These are phyloP conservation scores for Kodamaea leandrae DNA, from an alignment of 805 yeast species.

Conservation along the genomic window DNA sequence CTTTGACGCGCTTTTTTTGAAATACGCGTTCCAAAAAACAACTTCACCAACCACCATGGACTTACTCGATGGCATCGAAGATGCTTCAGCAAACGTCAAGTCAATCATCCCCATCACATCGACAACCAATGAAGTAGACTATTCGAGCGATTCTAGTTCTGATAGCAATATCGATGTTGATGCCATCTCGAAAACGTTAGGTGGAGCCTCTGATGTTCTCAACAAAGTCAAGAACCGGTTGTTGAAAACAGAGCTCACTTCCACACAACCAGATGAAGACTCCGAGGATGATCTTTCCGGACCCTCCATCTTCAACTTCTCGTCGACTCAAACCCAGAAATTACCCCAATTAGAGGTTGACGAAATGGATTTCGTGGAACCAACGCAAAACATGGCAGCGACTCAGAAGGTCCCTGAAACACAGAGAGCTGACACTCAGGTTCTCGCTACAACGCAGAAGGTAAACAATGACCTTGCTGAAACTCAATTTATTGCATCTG, in stretches of 20 bases:
- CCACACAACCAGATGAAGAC: constrained; percentile 3
- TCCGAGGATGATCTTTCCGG: constrained; percentile 7
- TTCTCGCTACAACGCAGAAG: neutral
- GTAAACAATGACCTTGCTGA: neutral
- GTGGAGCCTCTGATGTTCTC: constrained; percentile 3
- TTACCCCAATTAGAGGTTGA: constrained; percentile 36
- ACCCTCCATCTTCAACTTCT: constrained; percentile 10
- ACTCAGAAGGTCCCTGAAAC: constrained; percentile 6
- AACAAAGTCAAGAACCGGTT: constrained; percentile 9
- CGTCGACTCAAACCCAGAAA: constrained; percentile 13
- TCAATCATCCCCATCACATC: neutral
- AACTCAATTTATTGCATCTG: neutral
- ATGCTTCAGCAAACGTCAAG: constrained; percentile 7
- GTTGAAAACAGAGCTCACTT: neutral
- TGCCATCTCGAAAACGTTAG: constrained; percentile 1
- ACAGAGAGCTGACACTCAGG: neutral
- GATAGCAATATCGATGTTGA: constrained; percentile 1
- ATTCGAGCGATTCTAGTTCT: neutral
- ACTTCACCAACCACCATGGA: constrained; percentile 9
- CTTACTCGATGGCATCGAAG: constrained; percentile 13
- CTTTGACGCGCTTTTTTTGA: neutral
- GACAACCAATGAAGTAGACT: neutral
- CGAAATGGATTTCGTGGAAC: constrained; percentile 13
- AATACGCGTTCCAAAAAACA: neutral
- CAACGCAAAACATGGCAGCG: neutral